A percentile compares a stretch with the other conserved stretches of the same genome.
Conservation (phyloP, 495 filamentous ascomycete genomes). For the Apodospora peruviana region DNA sequence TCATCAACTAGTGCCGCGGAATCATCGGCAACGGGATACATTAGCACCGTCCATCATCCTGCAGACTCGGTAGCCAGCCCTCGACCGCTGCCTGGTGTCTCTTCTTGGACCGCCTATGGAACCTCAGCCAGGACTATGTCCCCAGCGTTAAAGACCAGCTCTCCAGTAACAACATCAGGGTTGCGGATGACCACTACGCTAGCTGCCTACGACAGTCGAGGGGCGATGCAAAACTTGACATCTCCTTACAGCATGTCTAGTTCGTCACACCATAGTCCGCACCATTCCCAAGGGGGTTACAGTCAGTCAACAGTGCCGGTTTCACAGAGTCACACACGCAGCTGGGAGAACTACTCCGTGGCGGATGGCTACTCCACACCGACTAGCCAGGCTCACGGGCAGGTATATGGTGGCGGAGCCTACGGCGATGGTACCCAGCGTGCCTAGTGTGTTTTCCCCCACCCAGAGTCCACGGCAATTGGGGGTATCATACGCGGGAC, state of each 20-base stretch:
- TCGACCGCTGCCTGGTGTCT: constrained; percentile 32
- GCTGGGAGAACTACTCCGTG: constrained; percentile 34
- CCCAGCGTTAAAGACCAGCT: constrained; percentile 30
- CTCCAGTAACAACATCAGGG: constrained; percentile 14
- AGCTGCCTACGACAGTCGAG: constrained; percentile 25
- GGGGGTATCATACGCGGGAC: too few species aligned
- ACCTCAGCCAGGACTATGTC: constrained; percentile 28
- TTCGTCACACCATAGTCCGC: constrained; percentile 28
- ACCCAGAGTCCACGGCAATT: too few species aligned
- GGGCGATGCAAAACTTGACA: constrained; percentile 17
- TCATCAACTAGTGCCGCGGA: constrained; percentile 16
- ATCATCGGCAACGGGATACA: constrained; percentile 15
- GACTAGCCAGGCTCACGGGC: constrained; percentile 26
- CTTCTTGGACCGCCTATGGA: constrained; percentile 33
- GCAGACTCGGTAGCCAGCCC: constrained; percentile 36
- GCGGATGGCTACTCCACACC: constrained; percentile 29
- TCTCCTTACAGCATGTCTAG: constrained; percentile 22
- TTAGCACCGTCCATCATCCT: constrained; percentile 31
- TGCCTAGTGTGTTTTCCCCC: constrained; percentile 23
- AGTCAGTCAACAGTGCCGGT: constrained; percentile 19
- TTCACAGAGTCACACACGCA: constrained; percentile 17
- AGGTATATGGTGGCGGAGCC: constrained; percentile 34
- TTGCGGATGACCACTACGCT: constrained; percentile 24
- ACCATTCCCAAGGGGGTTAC: constrained; percentile 25
- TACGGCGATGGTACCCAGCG: constrained; percentile 38